Base-by-base conservation (phyloP, 2,329 filamentous ascomycete species). In the Akanthomyces uredinophilus region DNA sequence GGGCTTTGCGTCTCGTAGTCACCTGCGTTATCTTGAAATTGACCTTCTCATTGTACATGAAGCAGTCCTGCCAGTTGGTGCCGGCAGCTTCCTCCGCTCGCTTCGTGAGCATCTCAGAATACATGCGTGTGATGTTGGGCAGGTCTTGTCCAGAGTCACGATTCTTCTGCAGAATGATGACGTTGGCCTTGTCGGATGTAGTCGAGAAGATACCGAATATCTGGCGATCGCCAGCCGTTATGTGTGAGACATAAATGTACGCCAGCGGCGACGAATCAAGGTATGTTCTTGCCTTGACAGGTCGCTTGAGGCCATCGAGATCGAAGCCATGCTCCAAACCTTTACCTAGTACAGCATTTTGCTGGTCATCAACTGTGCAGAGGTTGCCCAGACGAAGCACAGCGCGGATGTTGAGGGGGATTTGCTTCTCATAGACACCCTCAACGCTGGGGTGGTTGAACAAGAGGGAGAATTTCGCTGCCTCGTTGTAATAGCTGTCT, bases 391-490 rank as follows among this genome's bases (percentile, higher is more conserved):
- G 80, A 67, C 95, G 90, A 11, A 99, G 83, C 37, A 99, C 84
- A 4, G 94, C 95, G 46, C 94, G 86, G 53, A 96, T 84, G 65
- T 91, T 91, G 6, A 98, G 80, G 1, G 96, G 92, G 1, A 99
- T 83, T 67, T 96, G 90, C 70, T 89, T 94, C 77, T 99, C 96
- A 70, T 99, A 99, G 16, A 99, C 92, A 35, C 96, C 96, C 75
- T 99, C 95, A 1, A 99, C 91, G 73, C 92, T 96, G 0, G 92
- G 86, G 71, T 99, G 93, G 65, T 94, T 92, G 78, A 97, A 94
- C 1, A 98, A 79, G 32, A 88, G 77, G 2, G 88, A 86, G 64
- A 98, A 88, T 71, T 92, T 96, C 65, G 92, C 89, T 0, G 88
- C 82, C 73, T 98, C 91, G 50, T 87, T 86, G 64, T 96, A 86